Percentiles rank a stretch among this genome's conserved stretches.
Evolutionary conservation across 2,329 filamentous ascomycete species (phyloP).

Genomic region (Macrophomina phaseolina): DNA sequence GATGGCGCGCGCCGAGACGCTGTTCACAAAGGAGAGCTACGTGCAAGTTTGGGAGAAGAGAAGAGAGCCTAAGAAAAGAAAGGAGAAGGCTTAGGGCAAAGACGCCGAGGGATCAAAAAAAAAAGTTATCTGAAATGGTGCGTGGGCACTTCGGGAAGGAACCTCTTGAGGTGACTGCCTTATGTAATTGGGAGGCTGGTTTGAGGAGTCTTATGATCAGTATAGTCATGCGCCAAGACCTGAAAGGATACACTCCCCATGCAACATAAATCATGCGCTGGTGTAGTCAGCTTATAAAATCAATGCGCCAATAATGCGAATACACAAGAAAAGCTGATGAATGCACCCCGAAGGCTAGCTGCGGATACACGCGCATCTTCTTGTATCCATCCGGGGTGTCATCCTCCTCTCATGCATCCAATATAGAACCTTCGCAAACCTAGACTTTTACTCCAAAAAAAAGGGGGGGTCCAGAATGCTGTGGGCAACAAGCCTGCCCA

Average conservation of each 20-base stretch:
- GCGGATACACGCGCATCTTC: too few species aligned
- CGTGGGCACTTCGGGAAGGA: background rate
- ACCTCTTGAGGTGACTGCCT: background rate
- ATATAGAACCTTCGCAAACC: too few species aligned
- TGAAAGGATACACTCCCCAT: background rate
- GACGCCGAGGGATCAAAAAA: background rate
- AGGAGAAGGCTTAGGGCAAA: constrained; percentile 32
- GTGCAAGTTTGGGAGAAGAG: constrained; percentile 95
- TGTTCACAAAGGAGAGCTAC: constrained; percentile 94
- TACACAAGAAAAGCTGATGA: background rate
- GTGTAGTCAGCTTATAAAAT: background rate
- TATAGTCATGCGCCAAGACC: constrained; percentile 7
- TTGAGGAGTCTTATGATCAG: constrained; percentile 13
- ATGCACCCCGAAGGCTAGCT: background rate
- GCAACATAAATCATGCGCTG: background rate
- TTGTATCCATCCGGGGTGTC: too few species aligned
- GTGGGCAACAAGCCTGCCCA: too few species aligned
- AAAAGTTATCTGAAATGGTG: too few species aligned
- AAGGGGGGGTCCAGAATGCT: too few species aligned
- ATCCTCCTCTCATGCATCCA: too few species aligned
- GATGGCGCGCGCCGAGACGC: constrained; percentile 81
- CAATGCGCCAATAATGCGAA: background rate
- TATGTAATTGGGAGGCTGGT: background rate
- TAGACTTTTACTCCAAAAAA: too few species aligned
- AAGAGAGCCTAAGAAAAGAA: constrained; percentile 56